Base-by-base conservation (phyloP, 306 rosid species). In the Rubus idaeus region DNA sequence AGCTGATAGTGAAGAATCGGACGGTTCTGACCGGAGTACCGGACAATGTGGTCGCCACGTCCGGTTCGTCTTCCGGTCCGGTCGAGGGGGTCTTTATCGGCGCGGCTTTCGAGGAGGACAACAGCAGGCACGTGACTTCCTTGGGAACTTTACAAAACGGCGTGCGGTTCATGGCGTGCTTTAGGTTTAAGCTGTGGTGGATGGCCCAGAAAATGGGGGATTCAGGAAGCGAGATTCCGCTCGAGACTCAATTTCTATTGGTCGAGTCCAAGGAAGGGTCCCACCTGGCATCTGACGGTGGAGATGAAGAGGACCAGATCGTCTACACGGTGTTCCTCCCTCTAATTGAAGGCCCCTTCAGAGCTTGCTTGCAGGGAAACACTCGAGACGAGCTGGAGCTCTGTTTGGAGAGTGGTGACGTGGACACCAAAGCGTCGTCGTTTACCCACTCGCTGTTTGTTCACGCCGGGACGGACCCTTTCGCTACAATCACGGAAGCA, bases 111-210 rank as follows among this genome's bases (percentile, higher is more conserved):
- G 88, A 79, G 6, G 78, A 76, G 30, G 81, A 78, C 26, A 87
- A 87, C 30, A 88, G 90, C 86, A 80, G 87, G 12, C 98, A 95
- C 71, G 93, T 95, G 57, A 71, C 91, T 58, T 50, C 89, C 0
- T 45, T 95, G 0, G 98, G 98, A 9, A 80, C 81, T 0, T 57
- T 92, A 3, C 81, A 73, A 8, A 14, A 17, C 68, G 87, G 86
- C 40, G 90, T 90, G 14, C 85, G 97, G 41, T 95, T 95, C 87
- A 39, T 89, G 80, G 91, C 98, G 23, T 87, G 93, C 70, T 95
- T 95, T 70, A 83, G 98, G 52, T 95, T 95, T 90, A 95, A 95
- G 88, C 61, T 95, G 0, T 95, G 97, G 97, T 95, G 97, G 99
- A 95, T 95, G 99, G 86, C 97, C 9, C 99, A 95, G 72, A 92